These are phyloP conservation scores for Skeletonema potamos DNA, from an alignment of 108 stramenopile genomes.

Conservation along the genomic window DNA sequence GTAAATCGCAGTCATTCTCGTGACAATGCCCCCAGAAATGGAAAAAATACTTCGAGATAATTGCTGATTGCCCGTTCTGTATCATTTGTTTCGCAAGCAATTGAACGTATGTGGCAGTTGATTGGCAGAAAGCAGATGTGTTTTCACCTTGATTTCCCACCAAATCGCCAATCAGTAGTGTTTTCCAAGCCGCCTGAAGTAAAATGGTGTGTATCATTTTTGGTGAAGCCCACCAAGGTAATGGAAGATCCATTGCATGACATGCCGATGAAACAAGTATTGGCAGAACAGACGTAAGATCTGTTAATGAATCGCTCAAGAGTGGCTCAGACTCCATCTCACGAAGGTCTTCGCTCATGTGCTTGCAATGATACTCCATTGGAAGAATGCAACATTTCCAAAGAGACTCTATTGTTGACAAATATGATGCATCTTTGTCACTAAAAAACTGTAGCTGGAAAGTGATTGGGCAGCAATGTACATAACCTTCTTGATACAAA, in stretches of 20 bases:
- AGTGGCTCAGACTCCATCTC: not conserved
- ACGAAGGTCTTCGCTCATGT: not conserved
- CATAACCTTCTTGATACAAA: not conserved
- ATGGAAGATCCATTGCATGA: slow-evolving; percentile 30
- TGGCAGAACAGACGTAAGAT: slow-evolving; percentile 21
- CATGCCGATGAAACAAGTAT: slow-evolving; percentile 41
- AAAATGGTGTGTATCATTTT: slow-evolving; percentile 9
- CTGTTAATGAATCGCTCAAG: slow-evolving; percentile 15
- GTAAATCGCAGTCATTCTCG: not conserved
- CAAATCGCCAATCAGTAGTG: slow-evolving; percentile 11
- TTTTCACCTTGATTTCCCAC: not conserved
- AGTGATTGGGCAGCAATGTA: not conserved
- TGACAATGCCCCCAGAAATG: slow-evolving; percentile 11
- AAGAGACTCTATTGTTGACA: not conserved
- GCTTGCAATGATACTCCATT: slow-evolving; percentile 20
- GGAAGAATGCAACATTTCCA: slow-evolving; percentile 29
- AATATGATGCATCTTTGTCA: not conserved
- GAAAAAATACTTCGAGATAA: slow-evolving; percentile 10
- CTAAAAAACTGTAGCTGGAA: not conserved
- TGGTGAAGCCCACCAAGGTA: slow-evolving; percentile 39
- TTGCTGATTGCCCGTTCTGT: slow-evolving; percentile 10
- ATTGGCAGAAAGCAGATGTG: not conserved
- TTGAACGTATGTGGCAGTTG: slow-evolving; percentile 16
- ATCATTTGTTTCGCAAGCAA: slow-evolving; percentile 17
- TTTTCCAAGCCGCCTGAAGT: slow-evolving; percentile 29